phyloP scores from a whole-genome alignment of 2,329 filamentous ascomycete genomes.

The Cladosporium austrohemisphaericum region DNA sequence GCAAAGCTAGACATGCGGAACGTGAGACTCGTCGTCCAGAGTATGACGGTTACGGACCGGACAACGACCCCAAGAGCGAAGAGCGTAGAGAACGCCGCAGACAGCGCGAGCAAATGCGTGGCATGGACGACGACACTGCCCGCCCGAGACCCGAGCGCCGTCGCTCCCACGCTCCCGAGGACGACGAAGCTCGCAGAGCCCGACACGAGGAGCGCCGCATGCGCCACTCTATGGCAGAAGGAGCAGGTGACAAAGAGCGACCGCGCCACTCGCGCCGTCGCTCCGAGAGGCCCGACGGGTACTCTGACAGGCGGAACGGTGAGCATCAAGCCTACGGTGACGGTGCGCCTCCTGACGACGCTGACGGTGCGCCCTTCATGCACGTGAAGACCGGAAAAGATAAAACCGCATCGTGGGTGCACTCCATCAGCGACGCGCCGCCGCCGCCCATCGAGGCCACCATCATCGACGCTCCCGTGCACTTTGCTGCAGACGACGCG shows the following conservation, averaged over 20 bases:
- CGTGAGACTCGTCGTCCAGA: constrained; percentile 27
- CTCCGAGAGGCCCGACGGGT: constrained; percentile 36
- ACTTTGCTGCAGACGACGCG: constrained; percentile 26
- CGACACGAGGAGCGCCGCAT: constrained; percentile 44
- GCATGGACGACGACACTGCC: constrained; percentile 21
- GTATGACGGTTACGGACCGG: constrained; percentile 27
- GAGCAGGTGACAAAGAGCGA: constrained; percentile 27
- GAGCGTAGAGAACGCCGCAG: constrained; percentile 31
- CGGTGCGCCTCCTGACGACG: constrained; percentile 25
- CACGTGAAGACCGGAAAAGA: constrained; percentile 37
- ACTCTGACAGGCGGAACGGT: constrained; percentile 44
- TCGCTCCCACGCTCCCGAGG: constrained; percentile 24
- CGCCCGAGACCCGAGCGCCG: constrained; percentile 29
- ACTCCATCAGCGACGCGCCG: constrained; percentile 44
- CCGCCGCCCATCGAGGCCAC: constrained; percentile 45
- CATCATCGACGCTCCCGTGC: constrained; percentile 41
- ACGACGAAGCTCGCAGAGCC: constrained; percentile 34
- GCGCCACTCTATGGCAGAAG: constrained; percentile 37
- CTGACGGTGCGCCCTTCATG: constrained; percentile 19
- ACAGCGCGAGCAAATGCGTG: constrained; percentile 21
- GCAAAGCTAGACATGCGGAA: constrained; percentile 27
- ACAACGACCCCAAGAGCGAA: constrained; percentile 27
- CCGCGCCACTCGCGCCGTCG: constrained; percentile 29
- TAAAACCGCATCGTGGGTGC: constrained; percentile 50
- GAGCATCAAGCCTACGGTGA: constrained; percentile 29